phyloP scores from a whole-genome alignment of 345 rosid genomes.

The Adansonia digitata region DNA sequence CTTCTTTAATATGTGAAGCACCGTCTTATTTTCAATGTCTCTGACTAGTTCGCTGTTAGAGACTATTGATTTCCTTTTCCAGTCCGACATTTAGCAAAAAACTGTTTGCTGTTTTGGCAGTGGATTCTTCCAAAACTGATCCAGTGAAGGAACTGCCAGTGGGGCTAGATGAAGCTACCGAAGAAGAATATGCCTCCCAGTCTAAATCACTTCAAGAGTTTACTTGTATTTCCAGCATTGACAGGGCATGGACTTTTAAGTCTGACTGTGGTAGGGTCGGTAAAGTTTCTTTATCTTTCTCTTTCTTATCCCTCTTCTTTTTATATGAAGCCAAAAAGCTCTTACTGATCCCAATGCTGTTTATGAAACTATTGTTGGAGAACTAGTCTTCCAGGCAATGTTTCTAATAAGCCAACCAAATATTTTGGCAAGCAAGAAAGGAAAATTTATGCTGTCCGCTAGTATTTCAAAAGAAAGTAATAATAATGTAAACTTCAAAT shows the following conservation, averaged over 20 bases:
- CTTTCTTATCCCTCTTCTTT: background rate
- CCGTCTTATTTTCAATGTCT: background rate
- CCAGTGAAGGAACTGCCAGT: conserved; percentile 31
- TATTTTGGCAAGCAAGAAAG: conserved; percentile 71
- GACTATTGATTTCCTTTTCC: too few relatives aligned
- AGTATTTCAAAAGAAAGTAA: conserved; percentile 41
- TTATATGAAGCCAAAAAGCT: background rate
- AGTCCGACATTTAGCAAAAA: too few relatives aligned
- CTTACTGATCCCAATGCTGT: background rate
- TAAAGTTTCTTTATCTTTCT: background rate
- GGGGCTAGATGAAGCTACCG: conserved; percentile 48
- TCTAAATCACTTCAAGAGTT: conserved; percentile 77
- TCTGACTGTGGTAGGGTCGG: conserved; percentile 41
- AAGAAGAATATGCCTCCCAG: conserved; percentile 61
- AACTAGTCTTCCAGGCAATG: conserved; percentile 56
- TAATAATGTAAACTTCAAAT: conserved; percentile 43
- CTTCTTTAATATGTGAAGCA: background rate
- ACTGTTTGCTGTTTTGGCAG: conserved; percentile 25
- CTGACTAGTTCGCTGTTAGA: background rate
- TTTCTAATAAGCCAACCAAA: conserved; percentile 76
- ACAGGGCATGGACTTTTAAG: conserved; percentile 75
- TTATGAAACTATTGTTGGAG: conserved; percentile 29
- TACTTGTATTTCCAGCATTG: conserved; percentile 48
- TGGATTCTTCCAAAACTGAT: conserved; percentile 46
- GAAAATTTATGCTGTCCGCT: conserved; percentile 50